Conservation (phyloP, 2,329 filamentous ascomycete species). For the Cladosporium sp. region DNA sequence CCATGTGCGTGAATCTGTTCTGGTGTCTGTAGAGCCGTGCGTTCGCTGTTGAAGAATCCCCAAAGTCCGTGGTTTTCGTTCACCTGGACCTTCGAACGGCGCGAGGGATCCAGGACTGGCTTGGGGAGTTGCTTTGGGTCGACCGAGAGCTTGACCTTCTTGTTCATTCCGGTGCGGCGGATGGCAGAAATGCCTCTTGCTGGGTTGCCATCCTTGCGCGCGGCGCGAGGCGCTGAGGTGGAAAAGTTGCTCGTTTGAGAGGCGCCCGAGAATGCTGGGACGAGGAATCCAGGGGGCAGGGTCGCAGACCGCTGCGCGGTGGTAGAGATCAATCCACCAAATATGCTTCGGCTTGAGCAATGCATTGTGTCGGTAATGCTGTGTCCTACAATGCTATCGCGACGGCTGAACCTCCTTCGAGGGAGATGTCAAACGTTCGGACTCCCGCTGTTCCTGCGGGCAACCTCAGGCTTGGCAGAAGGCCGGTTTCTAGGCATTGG, state of each 20-base stretch:
- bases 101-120: slow-evolving; percentile 58
- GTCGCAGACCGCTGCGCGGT: slow-evolving; percentile 12
- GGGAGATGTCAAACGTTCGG: slow-evolving; percentile 4
- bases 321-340: slow-evolving; percentile 5
- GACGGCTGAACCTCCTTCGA: background rate
- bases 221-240: slow-evolving; percentile 20
- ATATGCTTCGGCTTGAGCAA: slow-evolving; percentile 12
- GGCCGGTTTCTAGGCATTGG: too few species aligned
- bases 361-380: slow-evolving; percentile 3
- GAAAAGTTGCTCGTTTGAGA: slow-evolving; percentile 25
- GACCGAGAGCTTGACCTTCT: slow-evolving; percentile 59
- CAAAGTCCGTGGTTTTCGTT: slow-evolving; percentile 82
- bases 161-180: slow-evolving; percentile 62
- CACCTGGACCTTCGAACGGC: slow-evolving; percentile 51
- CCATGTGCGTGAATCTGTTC: slow-evolving; percentile 68
- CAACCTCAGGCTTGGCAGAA: background rate
- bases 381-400: slow-evolving; percentile 3
- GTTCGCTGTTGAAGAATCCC: slow-evolving; percentile 77
- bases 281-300: slow-evolving; percentile 32
- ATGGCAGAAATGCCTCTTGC: slow-evolving; percentile 77
- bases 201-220: slow-evolving; percentile 67
- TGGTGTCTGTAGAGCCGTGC: slow-evolving; percentile 65
- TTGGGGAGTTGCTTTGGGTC: slow-evolving; percentile 67
- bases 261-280: slow-evolving; percentile 27
- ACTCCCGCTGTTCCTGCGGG: background rate